A percentile compares a stretch with the other conserved stretches of the same genome.
phyloP scores from a whole-genome alignment of 495 filamentous ascomycete species.

The Daldinia vernicosa region DNA sequence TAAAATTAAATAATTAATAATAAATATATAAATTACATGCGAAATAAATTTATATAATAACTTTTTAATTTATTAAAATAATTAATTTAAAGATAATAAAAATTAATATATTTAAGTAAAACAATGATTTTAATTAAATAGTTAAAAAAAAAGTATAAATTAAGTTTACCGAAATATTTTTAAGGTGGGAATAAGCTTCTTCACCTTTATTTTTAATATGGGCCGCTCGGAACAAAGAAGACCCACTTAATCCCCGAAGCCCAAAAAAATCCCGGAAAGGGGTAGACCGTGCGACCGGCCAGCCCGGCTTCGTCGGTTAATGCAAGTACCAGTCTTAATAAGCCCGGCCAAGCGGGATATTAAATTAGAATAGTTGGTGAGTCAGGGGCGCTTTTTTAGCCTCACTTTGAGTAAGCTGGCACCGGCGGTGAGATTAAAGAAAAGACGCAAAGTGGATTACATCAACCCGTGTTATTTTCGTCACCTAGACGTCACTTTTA shows the following conservation, averaged over 20 bases:
- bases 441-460: constrained; percentile 24
- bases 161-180: neutral
- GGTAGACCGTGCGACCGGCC: neutral
- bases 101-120: neutral
- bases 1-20: no score
- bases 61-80: neutral
- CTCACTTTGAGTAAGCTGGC: constrained; percentile 16
- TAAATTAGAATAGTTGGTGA: neutral
- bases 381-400: constrained; percentile 5
- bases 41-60: no score
- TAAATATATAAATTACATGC: no score
- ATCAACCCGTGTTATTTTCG: constrained; percentile 37
- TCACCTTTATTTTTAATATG: neutral
- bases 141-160: neutral
- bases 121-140: neutral
- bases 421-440: neutral
- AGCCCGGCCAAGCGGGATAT: neutral
- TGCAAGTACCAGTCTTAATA: constrained; percentile 16
- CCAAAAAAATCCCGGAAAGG: neutral
- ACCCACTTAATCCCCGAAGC: constrained; percentile 16
- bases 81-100: neutral
- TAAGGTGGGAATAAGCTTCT: neutral
- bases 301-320: constrained; percentile 16
- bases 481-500: constrained; percentile 33
- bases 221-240: constrained; percentile 7